Conservation (phyloP, 2,329 filamentous ascomycete genomes). For the Mariannaea elegans region DNA sequence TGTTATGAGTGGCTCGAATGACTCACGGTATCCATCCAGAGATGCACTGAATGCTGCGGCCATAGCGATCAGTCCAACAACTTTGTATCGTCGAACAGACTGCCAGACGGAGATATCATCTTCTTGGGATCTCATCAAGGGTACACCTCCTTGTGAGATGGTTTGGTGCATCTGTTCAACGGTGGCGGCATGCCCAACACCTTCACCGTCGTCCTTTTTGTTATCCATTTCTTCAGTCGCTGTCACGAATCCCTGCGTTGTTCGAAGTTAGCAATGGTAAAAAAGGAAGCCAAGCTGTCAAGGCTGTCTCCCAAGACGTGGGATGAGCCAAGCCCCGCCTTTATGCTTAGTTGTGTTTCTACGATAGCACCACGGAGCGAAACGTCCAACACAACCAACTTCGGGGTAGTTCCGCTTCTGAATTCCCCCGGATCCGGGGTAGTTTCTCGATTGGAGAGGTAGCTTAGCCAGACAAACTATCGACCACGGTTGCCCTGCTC, state of each 20-base stretch:
- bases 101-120: slow-evolving; percentile 52
- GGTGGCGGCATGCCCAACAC: slow-evolving; percentile 16
- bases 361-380: not conserved
- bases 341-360: slow-evolving; percentile 1
- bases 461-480: too few relatives aligned
- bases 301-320: not conserved
- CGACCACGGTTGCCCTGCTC: not conserved
- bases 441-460: too few relatives aligned
- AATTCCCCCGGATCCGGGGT: not conserved
- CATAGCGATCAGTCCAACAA: slow-evolving; percentile 49
- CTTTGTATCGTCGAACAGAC: slow-evolving; percentile 46
- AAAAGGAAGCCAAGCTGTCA: not conserved
- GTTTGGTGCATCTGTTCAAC: slow-evolving; percentile 11
- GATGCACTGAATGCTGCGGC: slow-evolving; percentile 51
- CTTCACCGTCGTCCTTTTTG: slow-evolving; percentile 20
- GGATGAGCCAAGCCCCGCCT: not conserved
- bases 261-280: not conserved
- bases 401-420: not conserved
- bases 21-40: slow-evolving; percentile 50
- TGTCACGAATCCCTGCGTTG: not conserved
- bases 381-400: not conserved
- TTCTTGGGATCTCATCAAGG: slow-evolving; percentile 46
- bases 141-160: slow-evolving; percentile 13
- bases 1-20: too few relatives aligned
- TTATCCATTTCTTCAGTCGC: slow-evolving; percentile 3